Base-by-base conservation (phyloP, 2,329 filamentous ascomycete species). In the Epichloe coenophiala region DNA sequence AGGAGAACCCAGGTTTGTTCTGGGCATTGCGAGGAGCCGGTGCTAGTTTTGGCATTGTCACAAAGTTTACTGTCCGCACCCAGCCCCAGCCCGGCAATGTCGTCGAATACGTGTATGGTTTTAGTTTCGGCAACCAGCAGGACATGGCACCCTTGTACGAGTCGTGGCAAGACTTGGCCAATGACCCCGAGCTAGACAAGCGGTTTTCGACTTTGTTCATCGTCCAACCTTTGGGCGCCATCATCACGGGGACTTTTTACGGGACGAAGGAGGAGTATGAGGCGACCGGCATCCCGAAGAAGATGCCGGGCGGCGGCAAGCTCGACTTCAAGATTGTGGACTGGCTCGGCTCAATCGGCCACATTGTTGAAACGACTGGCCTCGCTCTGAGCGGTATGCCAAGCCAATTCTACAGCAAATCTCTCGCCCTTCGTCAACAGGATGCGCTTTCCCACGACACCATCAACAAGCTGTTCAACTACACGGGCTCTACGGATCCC, bases 171-270 rank as follows among this genome's bases (percentile, higher is more conserved):
- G 65, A 67, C 1, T 65, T 84, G 12, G 66, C 79, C 38, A 63
- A 70, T 1, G 74, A 82, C 51, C 73, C 76, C 2, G 60, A 68
- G 1, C 68, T 84, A 4, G 77, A 80, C 54, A 71, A 76, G 40
- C 75, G 78, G 17, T 81, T 84, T 56, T 72, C 76, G 3, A 74
- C 72, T 5, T 69, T 79, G 48, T 74, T 84, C 49, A 69, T 78
- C 36, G 65, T 79, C 43, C 68, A 76, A 36, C 72, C 75, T 21
- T 62, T 75, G 0, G 77, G 77, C 1, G 71, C 72, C 49, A 59
- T 80, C 52, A 75, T 84, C 55, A 76, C 75, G 0, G 80, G 76
- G 2, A 80, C 75, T 0, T 84, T 78, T 57, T 83, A 80, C 57
- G 81, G 81, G 9, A 75, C 75, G 0, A 63, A 73, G 43, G 69